A percentile compares a stretch with the other conserved stretches of the same genome.
Conservation (phyloP, 345 rosid genomes). For the Acer yangbiense region DNA sequence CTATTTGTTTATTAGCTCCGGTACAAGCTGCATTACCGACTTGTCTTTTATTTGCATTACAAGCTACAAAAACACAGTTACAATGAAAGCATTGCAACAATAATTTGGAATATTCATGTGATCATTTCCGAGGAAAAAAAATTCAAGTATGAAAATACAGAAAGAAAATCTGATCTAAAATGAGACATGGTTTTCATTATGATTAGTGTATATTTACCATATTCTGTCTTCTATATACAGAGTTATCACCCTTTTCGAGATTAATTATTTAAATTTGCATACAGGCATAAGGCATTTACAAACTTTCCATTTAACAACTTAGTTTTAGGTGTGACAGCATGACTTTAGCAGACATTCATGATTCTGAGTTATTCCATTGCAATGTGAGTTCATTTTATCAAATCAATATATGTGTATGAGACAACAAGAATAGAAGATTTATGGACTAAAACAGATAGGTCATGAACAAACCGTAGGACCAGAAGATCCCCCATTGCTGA, state of each 20-base stretch:
- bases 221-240: background rate
- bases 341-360: background rate
- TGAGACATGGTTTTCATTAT: background rate
- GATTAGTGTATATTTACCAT: background rate
- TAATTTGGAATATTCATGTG: too few species aligned
- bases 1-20: background rate
- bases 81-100: background rate
- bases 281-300: background rate
- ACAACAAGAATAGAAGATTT: conserved; percentile 10
- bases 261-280: background rate
- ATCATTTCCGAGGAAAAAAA: too few species aligned
- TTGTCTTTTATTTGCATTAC: background rate
- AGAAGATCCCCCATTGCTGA: conserved; percentile 72
- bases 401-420: background rate
- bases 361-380: background rate
- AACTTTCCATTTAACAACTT: background rate
- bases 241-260: background rate
- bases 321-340: background rate
- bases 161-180: background rate
- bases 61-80: background rate
- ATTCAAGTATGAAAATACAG: too few species aligned
- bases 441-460: conserved; percentile 10
- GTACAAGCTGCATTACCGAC: background rate
- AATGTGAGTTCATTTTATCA: background rate
- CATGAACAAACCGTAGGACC: conserved; percentile 58